Base-by-base conservation (phyloP, 257 asterid genomes). In the Thymus quinquecostatus region DNA sequence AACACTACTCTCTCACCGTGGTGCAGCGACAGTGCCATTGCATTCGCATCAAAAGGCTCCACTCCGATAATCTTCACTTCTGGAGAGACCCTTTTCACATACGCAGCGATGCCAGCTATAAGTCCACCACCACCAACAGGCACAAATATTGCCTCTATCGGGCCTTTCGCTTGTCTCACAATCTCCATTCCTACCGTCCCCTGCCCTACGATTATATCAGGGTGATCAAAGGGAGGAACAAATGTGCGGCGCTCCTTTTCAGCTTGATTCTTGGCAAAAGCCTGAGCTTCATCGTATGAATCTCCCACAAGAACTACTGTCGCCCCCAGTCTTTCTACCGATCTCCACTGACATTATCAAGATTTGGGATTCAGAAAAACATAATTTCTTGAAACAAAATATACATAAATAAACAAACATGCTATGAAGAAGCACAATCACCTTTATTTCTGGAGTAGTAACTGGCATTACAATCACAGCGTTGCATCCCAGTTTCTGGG, bases 91-190 rank as follows among this genome's bases (percentile, higher is more conserved):
- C 93, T 88, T 77, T 92, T 95, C 45, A 95, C 85, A 40, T 87
- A 95, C 60, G 98, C 96, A 78, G 99, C 99, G 73, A 95, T 88
- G 32, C 99, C 99, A 30, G 99, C 99, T 69, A 95, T 88, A 59
- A 95, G 95, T 30, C 99, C 99, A 59, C 99, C 99, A 33, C 99
- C 99, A 30, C 99, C 99, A 34, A 95, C 87, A 10, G 98, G 99
- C 62, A 95, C 99, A 78, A 95, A 89, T 71, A 95, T 84, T 4
- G 99, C 97, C 68, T 95, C 92, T 41, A 87, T 44, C 38, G 88
- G 88, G 47, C 76, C 86, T 68, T 86, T 86, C 83, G 83, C 77
- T 62, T 95, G 98, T 44, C 92, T 75, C 75, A 92, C 77, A 51
- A 92, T 88, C 85, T 95, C 99, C 99, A 92, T 92, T 56, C 99